These are phyloP conservation scores for Marasmius sp. DNA, from an alignment of 1,284 basidiomycete genomes.

Conservation along the genomic window DNA sequence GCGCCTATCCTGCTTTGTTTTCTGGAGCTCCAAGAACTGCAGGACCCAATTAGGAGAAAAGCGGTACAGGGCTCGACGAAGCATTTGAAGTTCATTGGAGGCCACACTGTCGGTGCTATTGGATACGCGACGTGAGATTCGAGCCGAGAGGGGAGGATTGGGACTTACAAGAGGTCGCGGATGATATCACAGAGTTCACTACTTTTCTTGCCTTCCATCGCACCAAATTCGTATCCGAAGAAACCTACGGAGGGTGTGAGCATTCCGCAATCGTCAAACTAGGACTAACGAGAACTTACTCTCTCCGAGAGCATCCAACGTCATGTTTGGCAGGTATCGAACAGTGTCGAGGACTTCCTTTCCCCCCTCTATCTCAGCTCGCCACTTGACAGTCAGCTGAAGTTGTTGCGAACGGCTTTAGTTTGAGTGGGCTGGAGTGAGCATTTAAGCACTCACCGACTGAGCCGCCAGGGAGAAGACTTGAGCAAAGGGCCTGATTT, in stretches of 20 bases:
- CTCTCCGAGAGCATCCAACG: neutral
- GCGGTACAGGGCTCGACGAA: neutral
- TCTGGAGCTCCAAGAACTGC: neutral
- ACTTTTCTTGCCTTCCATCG: neutral
- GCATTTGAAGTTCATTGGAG: neutral
- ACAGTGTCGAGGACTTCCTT: neutral
- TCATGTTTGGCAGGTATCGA: neutral
- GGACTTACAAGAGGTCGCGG: neutral
- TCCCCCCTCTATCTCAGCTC: neutral
- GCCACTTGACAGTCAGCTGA: neutral
- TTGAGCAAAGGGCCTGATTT: neutral
- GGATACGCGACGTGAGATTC: neutral
- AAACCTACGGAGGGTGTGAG: neutral
- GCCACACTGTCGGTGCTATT: neutral
- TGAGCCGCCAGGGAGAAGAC: neutral
- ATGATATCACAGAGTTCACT: neutral
- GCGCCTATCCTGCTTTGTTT: neutral
- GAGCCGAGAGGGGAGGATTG: neutral
- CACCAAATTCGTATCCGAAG: neutral
- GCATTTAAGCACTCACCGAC: neutral
- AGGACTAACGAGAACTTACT: neutral
- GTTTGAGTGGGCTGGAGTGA: neutral
- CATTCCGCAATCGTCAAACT: too few species aligned
- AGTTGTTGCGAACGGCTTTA: neutral
- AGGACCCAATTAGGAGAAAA: neutral